A percentile compares a stretch with the other conserved stretches of the same genome.
These are phyloP conservation scores for Phytophthora pinifolia DNA, from an alignment of 352 stramenopile species.

Conservation along the genomic window DNA sequence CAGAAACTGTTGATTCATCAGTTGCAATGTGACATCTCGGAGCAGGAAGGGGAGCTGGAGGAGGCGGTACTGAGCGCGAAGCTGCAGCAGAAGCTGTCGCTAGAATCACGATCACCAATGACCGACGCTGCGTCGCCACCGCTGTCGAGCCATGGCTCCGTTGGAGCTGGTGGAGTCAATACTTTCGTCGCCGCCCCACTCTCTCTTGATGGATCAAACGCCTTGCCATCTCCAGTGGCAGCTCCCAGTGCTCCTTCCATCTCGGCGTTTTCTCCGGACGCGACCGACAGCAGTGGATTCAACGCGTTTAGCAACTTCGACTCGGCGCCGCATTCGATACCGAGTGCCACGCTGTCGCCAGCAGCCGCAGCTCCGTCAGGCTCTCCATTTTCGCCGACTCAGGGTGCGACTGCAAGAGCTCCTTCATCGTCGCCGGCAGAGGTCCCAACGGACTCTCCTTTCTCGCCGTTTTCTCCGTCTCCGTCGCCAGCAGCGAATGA, in stretches of 20 bases:
- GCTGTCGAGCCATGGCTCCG: slow-evolving; percentile 8
- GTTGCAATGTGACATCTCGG: slow-evolving; percentile 51
- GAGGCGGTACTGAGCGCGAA: slow-evolving; percentile 39
- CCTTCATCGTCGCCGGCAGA: slow-evolving; percentile 4
- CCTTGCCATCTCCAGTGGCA: slow-evolving; percentile 12
- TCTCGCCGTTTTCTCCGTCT: slow-evolving; percentile 29
- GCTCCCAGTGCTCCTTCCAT: slow-evolving; percentile 22
- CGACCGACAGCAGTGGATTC: slow-evolving; percentile 35
- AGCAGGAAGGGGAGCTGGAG: slow-evolving; percentile 54
- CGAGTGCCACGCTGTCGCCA: slow-evolving; percentile 20
- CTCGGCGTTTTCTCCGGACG: slow-evolving; percentile 28
- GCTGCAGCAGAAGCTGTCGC: slow-evolving; percentile 33
- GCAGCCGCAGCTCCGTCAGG: slow-evolving; percentile 13
- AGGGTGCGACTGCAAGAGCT: slow-evolving; percentile 9
- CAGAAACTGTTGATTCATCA: slow-evolving; percentile 58
- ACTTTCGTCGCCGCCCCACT: slow-evolving; percentile 17
- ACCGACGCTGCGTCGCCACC: slow-evolving; percentile 21
- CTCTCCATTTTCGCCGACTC: slow-evolving; percentile 25
- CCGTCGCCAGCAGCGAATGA: slow-evolving; percentile 20
- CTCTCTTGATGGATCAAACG: slow-evolving; percentile 21
- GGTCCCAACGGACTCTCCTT: slow-evolving; percentile 9
- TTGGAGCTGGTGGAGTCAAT: slow-evolving; percentile 11
- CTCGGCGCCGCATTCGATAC: slow-evolving; percentile 28
- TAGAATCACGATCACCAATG: slow-evolving; percentile 28
- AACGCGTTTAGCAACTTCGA: slow-evolving; percentile 41